A percentile compares a stretch with the other conserved stretches of the same genome.
Conservation (phyloP, 768 basidiomycete genomes). For the Lentinula guzmanii region DNA sequence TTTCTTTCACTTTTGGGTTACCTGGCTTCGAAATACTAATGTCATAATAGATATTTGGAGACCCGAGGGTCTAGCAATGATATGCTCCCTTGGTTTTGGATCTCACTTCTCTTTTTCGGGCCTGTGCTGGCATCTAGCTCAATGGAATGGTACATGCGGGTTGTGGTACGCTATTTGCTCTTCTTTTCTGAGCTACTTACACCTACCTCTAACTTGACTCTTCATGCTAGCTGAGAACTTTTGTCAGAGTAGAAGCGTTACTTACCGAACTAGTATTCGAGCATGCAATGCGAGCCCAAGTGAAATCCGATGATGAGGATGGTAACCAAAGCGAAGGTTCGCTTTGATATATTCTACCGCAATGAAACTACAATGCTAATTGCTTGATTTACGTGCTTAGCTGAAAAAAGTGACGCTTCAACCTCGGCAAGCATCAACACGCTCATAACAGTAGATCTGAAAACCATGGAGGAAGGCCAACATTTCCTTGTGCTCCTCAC, state of each 20-base stretch:
- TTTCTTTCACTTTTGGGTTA: not conserved
- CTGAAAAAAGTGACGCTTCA: constrained; percentile 23
- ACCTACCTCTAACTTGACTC: too few species aligned
- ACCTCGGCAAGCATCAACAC: constrained; percentile 52
- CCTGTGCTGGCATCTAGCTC: constrained; percentile 35
- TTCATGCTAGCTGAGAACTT: constrained; percentile 10
- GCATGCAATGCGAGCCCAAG: constrained; percentile 40
- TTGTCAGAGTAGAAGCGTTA: constrained; percentile 17
- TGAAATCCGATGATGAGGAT: constrained; percentile 28
- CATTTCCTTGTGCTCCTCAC: not conserved
- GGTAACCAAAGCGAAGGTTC: not conserved
- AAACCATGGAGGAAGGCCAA: constrained; percentile 7
- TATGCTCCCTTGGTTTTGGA: constrained; percentile 68
- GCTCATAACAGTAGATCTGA: constrained; percentile 44
- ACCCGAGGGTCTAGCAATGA: constrained; percentile 36
- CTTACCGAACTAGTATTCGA: constrained; percentile 19
- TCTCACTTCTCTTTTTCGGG: constrained; percentile 42
- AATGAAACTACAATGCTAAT: not conserved
- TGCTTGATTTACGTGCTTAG: constrained; percentile 9
- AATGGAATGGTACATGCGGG: constrained; percentile 49
- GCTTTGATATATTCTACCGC: not conserved
- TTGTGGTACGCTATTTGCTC: constrained; percentile 21
- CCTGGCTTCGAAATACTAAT: not conserved
- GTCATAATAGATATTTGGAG: constrained; percentile 52
- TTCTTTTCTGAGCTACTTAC: not conserved